Evolutionary conservation across 75 land plant species (phyloP), one percentile per base, ranked within the genome.

Genomic region (Cunninghamia lanceolata): DNA sequence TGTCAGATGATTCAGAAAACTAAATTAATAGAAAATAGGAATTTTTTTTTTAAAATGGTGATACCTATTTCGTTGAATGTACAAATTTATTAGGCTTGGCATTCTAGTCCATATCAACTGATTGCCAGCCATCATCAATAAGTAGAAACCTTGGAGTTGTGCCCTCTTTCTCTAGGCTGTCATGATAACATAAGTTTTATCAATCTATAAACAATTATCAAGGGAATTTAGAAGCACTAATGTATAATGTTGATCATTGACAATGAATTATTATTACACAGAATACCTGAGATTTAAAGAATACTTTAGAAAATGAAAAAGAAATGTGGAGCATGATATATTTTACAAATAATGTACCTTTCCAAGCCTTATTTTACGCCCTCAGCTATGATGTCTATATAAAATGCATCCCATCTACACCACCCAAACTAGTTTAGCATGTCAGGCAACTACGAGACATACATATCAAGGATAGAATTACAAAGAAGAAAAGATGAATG

Each of bases 331-430:
- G 46, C 19, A 82, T 34, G 32, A 2, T 43, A 30, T 73, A 9
- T 4, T 40, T 6, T 21, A 25, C 0, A 17, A 19, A 86, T 6
- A 46, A 42, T 45, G 14, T 91, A 96, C 99, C 99, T 96, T 86
- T 92, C 85, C 38, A 98, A 16, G 46, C 99, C 99, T 88, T 92
- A 86, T 42, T 82, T 89, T 30, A 98, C 94, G 0, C 97, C 98
- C 39, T 96, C 96, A 16, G 96, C 89, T 54, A 95, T 92, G 34
- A 98, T 99, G 84, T 96, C 91, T 1, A 97, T 96, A 71, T 98
- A 96, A 85, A 98, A 98, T 70, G 99, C 99, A 92, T 98, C 97
- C 99, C 99, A 98, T 39, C 99, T 98, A 71, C 99, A 98, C 99
- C 99, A 98, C 28, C 99, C 99, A 89, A 98, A 98, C 96, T 95